Conservation (phyloP, 1,139 yeast genomes). For the Zygosaccharomyces pseudobailii region DNA sequence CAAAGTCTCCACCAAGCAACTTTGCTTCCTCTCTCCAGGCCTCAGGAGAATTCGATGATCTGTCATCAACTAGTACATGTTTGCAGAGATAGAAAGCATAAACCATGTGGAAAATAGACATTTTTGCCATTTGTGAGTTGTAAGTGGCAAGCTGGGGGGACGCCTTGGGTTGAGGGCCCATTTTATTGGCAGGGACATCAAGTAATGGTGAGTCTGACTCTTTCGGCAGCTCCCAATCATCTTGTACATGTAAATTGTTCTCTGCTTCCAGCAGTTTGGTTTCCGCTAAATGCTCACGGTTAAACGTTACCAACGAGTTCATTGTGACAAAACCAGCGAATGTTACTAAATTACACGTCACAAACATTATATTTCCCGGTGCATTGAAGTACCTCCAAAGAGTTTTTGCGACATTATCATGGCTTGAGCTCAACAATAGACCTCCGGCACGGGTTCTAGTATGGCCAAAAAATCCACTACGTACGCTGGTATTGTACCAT, state of each 20-base stretch:
- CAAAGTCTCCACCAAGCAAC: not conserved
- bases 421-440: conserved; percentile 7
- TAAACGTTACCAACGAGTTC: conserved; percentile 21
- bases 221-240: not conserved
- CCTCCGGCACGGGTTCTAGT: conserved; percentile 8
- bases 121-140: conserved; percentile 22
- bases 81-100: conserved; percentile 27
- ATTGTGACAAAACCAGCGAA: conserved; percentile 30
- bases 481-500: conserved; percentile 9
- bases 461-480: conserved; percentile 2
- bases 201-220: conserved; percentile 5
- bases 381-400: conserved; percentile 34
- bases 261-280: conserved; percentile 7
- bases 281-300: conserved; percentile 15
- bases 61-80: conserved; percentile 12
- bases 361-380: conserved; percentile 32
- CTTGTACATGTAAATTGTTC: not conserved
- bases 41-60: not conserved
- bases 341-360: conserved; percentile 31
- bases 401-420: conserved; percentile 7
- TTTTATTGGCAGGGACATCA: conserved; percentile 1
- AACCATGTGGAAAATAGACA: conserved; percentile 29
- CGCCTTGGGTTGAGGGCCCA: conserved; percentile 1
- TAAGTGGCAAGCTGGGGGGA: conserved; percentile 10
- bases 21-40: conserved; percentile 13